Conservation (phyloP, 2,329 filamentous ascomycete species). For the Myriosclerotinia duriaeana region DNA sequence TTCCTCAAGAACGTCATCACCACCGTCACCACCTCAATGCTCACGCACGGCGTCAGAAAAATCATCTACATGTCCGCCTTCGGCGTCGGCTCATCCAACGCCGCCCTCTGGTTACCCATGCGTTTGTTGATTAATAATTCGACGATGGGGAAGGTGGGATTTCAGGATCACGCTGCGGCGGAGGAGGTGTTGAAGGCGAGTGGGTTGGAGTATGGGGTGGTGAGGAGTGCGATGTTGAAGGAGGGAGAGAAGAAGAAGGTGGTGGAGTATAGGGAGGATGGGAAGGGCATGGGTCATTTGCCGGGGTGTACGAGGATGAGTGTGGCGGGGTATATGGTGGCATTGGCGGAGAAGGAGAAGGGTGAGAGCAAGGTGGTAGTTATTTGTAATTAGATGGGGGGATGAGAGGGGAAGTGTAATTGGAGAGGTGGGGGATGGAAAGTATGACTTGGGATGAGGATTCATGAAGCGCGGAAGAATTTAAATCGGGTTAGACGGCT, state of each 20-base stretch:
- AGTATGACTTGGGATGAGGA: no score
- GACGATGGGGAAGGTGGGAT: slow-evolving; percentile 45
- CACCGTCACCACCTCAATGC: slow-evolving; percentile 40
- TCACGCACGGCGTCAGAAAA: slow-evolving; percentile 42
- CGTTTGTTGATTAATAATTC: slow-evolving; percentile 48
- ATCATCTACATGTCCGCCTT: slow-evolving; percentile 52
- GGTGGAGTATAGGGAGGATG: slow-evolving; percentile 36
- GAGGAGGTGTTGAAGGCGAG: slow-evolving; percentile 24
- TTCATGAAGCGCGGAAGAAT: background rate
- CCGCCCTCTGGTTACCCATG: slow-evolving; percentile 45
- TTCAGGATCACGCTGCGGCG: slow-evolving; percentile 48
- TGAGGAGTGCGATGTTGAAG: slow-evolving; percentile 29
- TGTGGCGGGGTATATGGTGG: slow-evolving; percentile 49
- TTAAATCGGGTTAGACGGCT: slow-evolving; percentile 5
- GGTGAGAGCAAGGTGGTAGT: slow-evolving; percentile 11
- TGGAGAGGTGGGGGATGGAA: background rate
- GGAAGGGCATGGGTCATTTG: slow-evolving; percentile 27
- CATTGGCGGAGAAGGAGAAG: slow-evolving; percentile 27
- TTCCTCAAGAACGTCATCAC: slow-evolving; percentile 14
- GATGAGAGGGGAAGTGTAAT: background rate
- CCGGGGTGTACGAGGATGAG: slow-evolving; percentile 25
- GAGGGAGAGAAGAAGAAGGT: slow-evolving; percentile 27
- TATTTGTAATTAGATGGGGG: slow-evolving; percentile 19
- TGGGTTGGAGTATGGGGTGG: slow-evolving; percentile 28
- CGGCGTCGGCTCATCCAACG: slow-evolving; percentile 50